Percentiles rank a stretch among this genome's conserved stretches.
Conservation (phyloP, 495 filamentous ascomycete genomes). For the Aspergillus olivimuriae region DNA sequence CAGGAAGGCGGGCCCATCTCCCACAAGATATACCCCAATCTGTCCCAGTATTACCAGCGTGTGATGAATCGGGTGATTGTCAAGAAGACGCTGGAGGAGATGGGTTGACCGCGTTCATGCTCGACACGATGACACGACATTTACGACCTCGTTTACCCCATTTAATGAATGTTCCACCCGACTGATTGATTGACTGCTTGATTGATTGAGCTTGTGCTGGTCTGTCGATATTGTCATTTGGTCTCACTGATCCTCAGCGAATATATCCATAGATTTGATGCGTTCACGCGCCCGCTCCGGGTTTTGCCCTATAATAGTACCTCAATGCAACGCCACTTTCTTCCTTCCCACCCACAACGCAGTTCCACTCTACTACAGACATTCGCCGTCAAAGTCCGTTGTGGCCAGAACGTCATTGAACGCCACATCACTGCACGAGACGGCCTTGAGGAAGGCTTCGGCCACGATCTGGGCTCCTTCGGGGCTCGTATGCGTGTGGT, state of each 20-base stretch:
- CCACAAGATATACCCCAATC: conserved; percentile 28
- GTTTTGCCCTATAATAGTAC: no score
- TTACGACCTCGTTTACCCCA: not conserved
- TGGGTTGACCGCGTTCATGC: conserved; percentile 1
- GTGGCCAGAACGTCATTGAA: conserved; percentile 29
- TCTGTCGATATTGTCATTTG: conserved; percentile 1
- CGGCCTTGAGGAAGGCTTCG: conserved; percentile 56
- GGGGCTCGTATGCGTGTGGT: conserved; percentile 61
- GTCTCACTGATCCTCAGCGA: not conserved
- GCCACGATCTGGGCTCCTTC: conserved; percentile 52
- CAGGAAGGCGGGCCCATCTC: conserved; percentile 20
- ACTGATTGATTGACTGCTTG: not conserved
- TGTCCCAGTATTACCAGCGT: conserved; percentile 48
- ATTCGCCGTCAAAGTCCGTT: conserved; percentile 24
- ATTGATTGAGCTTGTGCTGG: no score
- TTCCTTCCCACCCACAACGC: no score
- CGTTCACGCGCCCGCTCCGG: no score
- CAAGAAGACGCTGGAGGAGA: conserved; percentile 35
- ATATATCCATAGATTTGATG: no score
- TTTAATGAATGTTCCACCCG: not conserved
- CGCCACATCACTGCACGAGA: conserved; percentile 36
- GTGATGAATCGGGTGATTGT: conserved; percentile 46
- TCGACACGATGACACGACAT: conserved; percentile 3
- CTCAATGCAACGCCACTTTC: not conserved
- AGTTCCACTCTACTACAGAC: no score